Evolutionary conservation across 768 basidiomycete species (phyloP), one percentile per base, ranked within the genome.

Genomic region (Dentipellis sp.): DNA sequence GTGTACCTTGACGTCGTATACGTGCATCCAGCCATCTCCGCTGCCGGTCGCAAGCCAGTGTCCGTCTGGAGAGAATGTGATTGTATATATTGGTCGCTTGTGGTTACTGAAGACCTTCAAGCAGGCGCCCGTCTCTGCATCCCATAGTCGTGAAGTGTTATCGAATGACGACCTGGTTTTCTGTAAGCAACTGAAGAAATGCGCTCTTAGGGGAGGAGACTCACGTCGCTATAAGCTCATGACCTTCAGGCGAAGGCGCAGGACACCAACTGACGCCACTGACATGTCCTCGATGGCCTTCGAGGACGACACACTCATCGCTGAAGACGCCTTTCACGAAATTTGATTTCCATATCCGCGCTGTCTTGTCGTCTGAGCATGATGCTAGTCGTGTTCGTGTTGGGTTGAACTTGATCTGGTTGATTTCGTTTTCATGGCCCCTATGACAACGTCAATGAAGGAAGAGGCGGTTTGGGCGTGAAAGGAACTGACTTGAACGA

Each of bases 341-440:
- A 9, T 70, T 63, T 39, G 64, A 66, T 50, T 79, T 76, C 89
- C 89, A 93, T 62, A 92, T 78, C 38, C 86, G 81, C 17, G 86
- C 84, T 0, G 88, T 89, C 59, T 73, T 72, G 60, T 93, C 91
- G 63, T 93, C 91, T 0, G 91, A 89, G 66, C 88, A 90, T 5
- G 88, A 87, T 11, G 88, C 88, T 46, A 93, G 65, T 42, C 79
- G 78, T 34, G 84, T 88, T 38, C 78, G 72, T n/a, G 77, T 71
- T 14, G 79, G 72, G 58, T 86, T 91, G 60, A 78, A 80, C 65
- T 82, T 84, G 51, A 92, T 77, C 66, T 88, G 83, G 63, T 89
- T 92, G 59, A 93, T 77, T 66, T 93, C 91, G 56, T 83, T 78
- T 17, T 71, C 73, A 61, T 93, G 91, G 1, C 88, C 89, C 38